Evolutionary conservation across 2,329 filamentous ascomycete species (phyloP).

Genomic region (Grosmannia huntii): DNA sequence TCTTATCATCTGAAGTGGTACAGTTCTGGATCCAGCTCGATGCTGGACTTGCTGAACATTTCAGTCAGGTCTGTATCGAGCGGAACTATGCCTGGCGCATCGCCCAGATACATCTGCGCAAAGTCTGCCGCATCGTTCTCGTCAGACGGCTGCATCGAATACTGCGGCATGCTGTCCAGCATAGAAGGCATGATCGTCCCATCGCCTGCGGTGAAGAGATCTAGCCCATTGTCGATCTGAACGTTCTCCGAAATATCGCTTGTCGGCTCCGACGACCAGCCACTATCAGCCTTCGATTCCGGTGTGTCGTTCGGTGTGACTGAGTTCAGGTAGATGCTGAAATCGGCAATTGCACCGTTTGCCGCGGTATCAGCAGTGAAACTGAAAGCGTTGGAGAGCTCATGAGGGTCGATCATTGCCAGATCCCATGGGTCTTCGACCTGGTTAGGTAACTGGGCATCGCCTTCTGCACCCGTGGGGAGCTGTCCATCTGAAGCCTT

Average conservation of each 20-base stretch:
- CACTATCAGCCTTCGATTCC: constrained; percentile 49
- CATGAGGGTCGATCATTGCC: constrained; percentile 40
- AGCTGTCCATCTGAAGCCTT: constrained; percentile 14
- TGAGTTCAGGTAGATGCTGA: constrained; percentile 35
- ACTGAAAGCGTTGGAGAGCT: constrained; percentile 29
- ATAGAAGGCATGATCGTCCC: constrained; percentile 23
- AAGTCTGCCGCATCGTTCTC: constrained; percentile 12
- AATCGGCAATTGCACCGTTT: constrained; percentile 38
- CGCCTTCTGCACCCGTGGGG: constrained; percentile 9
- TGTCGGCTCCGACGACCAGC: constrained; percentile 41
- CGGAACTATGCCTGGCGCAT: constrained; percentile 14
- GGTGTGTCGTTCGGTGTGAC: constrained; percentile 51
- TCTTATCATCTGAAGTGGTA: constrained; percentile 16
- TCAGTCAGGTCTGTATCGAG: constrained; percentile 24
- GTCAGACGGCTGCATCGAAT: constrained; percentile 19
- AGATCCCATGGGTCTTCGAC: constrained; percentile 18
- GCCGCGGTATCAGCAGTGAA: constrained; percentile 25
- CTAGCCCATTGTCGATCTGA: constrained; percentile 37
- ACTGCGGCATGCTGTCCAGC: constrained; percentile 29
- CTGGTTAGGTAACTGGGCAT: constrained; percentile 8
- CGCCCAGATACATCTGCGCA: constrained; percentile 24
- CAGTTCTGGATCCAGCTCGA: constrained; percentile 34
- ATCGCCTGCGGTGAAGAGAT: constrained; percentile 35
- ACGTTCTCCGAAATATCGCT: constrained; percentile 48
- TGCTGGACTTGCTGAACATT: constrained; percentile 37